Conservation (phyloP, 306 rosid genomes). For the Casuarina equisetifolia region DNA sequence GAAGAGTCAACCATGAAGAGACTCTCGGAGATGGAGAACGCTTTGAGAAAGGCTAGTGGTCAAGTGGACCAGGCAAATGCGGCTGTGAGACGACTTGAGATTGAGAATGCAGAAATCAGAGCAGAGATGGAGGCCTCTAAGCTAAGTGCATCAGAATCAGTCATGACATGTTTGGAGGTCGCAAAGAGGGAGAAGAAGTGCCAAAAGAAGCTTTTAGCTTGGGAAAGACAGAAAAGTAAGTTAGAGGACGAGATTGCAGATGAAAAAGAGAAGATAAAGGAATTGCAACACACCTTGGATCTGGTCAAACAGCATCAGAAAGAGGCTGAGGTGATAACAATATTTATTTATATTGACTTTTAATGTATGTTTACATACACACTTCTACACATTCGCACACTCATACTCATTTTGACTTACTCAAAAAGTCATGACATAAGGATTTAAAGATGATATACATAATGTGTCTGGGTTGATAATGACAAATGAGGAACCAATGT, state of each 20-base stretch:
- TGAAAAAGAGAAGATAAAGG: constrained; percentile 65
- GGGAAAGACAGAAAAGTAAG: constrained; percentile 92
- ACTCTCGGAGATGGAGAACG: constrained; percentile 93
- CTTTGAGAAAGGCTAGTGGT: constrained; percentile 87
- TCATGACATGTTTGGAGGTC: constrained; percentile 72
- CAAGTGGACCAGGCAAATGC: constrained; percentile 93
- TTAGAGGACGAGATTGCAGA: constrained; percentile 71
- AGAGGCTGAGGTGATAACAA: constrained; percentile 68
- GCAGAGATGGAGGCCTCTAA: constrained; percentile 99
- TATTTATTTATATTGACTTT: constrained; percentile 6
- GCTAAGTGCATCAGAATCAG: constrained; percentile 92
- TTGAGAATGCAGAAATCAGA: constrained; percentile 88
- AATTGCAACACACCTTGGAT: constrained; percentile 54
- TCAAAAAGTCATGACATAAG: not conserved
- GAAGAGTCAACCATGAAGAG: constrained; percentile 92
- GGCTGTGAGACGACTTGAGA: constrained; percentile 78
- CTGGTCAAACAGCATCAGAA: constrained; percentile 59
- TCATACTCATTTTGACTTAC: not conserved
- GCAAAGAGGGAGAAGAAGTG: constrained; percentile 88
- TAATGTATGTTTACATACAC: not conserved
- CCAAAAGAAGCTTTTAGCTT: constrained; percentile 78
- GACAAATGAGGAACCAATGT: not conserved
- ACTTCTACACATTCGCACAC: constrained; percentile 6
- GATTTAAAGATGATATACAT: not conserved
- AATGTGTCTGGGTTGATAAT: not conserved